These are phyloP conservation scores for Phytophthora cactorum DNA, from an alignment of 352 stramenopile genomes.

Conservation along the genomic window DNA sequence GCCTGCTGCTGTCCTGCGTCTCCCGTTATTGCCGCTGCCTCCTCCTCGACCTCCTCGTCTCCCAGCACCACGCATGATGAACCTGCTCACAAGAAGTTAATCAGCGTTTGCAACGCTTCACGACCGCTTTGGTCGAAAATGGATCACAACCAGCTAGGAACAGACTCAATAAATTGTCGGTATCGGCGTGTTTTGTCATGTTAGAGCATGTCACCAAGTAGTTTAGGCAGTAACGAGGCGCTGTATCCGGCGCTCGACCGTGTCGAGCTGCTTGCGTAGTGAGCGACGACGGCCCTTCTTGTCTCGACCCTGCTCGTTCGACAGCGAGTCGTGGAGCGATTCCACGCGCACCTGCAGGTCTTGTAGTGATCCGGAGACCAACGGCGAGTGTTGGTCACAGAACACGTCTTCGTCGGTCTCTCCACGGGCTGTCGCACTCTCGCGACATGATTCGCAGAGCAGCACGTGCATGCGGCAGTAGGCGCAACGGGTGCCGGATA, in stretches of 20 bases:
- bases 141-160: constrained; percentile 5
- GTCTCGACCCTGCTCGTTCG: constrained; percentile 42
- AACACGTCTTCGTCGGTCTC: constrained; percentile 51
- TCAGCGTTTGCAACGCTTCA: constrained; percentile 19
- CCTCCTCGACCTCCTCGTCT: constrained; percentile 34
- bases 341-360: constrained; percentile 44
- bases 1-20: constrained; percentile 29
- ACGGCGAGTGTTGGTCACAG: constrained; percentile 60
- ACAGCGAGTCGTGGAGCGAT: constrained; percentile 42
- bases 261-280: constrained; percentile 84
- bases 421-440: constrained; percentile 10
- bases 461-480: constrained; percentile 87
- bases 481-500: constrained; percentile 66
- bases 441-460: constrained; percentile 61
- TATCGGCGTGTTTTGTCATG: constrained; percentile 27
- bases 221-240: constrained; percentile 23
- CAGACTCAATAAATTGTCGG: constrained; percentile 10
- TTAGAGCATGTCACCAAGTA: constrained; percentile 7
- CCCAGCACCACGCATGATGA: constrained; percentile 27
- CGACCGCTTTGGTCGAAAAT: constrained; percentile 25
- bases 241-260: constrained; percentile 68
- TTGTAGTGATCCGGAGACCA: constrained; percentile 50
- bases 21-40: constrained; percentile 3
- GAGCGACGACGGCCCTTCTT: constrained; percentile 78
- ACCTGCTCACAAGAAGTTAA: constrained; percentile 9